Conservation (phyloP, 306 rosid species). For the Dryas drummondii region DNA sequence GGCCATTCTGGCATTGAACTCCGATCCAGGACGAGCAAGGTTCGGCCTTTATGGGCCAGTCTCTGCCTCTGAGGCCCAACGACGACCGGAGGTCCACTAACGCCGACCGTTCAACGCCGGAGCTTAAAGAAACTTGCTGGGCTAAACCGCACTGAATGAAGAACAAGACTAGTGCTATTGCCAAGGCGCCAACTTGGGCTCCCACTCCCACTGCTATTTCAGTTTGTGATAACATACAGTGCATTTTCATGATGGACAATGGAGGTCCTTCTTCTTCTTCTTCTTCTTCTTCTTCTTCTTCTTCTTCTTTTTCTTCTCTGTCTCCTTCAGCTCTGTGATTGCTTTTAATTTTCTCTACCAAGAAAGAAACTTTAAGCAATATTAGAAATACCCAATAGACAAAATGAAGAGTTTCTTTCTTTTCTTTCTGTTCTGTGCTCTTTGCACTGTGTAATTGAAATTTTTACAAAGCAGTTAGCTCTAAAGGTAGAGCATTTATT, state of each 20-base stretch:
- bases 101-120: constrained; percentile 53
- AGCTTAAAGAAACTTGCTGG: constrained; percentile 36
- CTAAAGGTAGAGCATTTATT: constrained; percentile 15
- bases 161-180: constrained; percentile 30
- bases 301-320: constrained; percentile 2
- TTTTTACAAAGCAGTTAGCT: constrained; percentile 17
- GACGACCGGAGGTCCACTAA: constrained; percentile 72
- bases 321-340: constrained; percentile 14
- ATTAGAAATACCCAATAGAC: constrained; percentile 4
- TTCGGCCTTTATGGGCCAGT: constrained; percentile 73
- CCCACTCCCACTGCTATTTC: constrained; percentile 41
- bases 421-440: constrained; percentile 11
- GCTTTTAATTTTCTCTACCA: neutral
- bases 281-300: constrained; percentile 12
- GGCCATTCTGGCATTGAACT: constrained; percentile 50
- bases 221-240: constrained; percentile 22
- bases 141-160: constrained; percentile 43
- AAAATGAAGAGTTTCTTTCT: neutral
- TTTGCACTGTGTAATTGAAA: constrained; percentile 1
- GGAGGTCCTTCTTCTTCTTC: constrained; percentile 12
- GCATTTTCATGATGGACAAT: constrained; percentile 19
- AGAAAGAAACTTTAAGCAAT: constrained; percentile 1
- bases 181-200: constrained; percentile 33
- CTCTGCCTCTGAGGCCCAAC: constrained; percentile 59
- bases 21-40: constrained; percentile 78